phyloP scores from a whole-genome alignment of 2,329 filamentous ascomycete genomes.

The Alternaria sp. region DNA sequence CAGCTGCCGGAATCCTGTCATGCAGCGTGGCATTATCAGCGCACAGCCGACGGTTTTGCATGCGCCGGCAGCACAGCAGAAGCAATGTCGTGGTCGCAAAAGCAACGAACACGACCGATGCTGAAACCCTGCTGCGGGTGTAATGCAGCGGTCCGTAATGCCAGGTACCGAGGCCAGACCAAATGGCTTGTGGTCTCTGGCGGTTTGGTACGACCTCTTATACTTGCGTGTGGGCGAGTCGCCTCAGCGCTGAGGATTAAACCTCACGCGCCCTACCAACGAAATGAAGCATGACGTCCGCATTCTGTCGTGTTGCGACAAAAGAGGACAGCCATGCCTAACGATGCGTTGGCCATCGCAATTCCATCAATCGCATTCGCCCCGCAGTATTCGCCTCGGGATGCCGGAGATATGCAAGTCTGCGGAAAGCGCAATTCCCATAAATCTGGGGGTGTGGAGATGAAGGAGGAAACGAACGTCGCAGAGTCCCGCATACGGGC shows the following conservation, averaged over 20 bases:
- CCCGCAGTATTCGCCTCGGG: not conserved
- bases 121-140: constrained; percentile 16
- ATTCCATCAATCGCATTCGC: constrained; percentile 11
- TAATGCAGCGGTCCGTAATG: constrained; percentile 20
- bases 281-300: not conserved
- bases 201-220: constrained; percentile 12
- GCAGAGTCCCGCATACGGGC: constrained; percentile 7
- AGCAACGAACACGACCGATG: constrained; percentile 19
- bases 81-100: constrained; percentile 13
- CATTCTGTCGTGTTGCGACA: not conserved
- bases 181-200: constrained; percentile 11
- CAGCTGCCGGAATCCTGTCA: constrained; percentile 11
- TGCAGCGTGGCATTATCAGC: constrained; percentile 22
- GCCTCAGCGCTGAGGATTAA: not conserved
- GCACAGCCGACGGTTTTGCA: constrained; percentile 15
- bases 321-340: constrained; percentile 1
- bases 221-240: not conserved
- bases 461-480: constrained; percentile 8
- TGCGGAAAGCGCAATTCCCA: not conserved
- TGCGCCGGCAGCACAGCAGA: constrained; percentile 20
- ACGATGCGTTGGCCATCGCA: not conserved
- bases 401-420: not conserved
- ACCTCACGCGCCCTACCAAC: not conserved
- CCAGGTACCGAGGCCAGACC: constrained; percentile 19
- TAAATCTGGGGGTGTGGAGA: constrained; percentile 2